phyloP scores from a whole-genome alignment of 371 early-diverging fungal species.

The Dichotomocladium elegans region DNA sequence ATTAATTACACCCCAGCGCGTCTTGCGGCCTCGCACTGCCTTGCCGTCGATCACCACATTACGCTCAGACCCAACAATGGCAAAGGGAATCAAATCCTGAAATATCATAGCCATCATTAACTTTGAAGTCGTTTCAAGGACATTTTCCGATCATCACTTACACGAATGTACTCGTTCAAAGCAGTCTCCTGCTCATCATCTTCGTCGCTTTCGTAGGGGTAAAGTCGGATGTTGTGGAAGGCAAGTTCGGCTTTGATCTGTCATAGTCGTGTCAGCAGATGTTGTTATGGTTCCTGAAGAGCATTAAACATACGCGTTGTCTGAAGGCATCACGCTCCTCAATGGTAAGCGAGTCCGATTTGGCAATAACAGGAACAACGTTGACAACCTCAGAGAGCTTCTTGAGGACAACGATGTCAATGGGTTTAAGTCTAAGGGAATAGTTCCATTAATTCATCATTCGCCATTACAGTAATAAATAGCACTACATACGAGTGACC shows the following conservation, averaged over 20 bases:
- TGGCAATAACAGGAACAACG: conserved; percentile 80
- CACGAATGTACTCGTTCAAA: conserved; percentile 67
- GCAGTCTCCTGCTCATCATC: conserved; percentile 75
- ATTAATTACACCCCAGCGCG: conserved; percentile 65
- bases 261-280: no score
- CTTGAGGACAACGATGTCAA: conserved; percentile 67
- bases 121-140: neutral
- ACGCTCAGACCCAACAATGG: conserved; percentile 81
- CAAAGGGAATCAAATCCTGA: conserved; percentile 78
- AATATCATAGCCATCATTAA: neutral
- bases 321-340: conserved; percentile 72
- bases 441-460: neutral
- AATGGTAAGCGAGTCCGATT: conserved; percentile 75
- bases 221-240: conserved; percentile 83
- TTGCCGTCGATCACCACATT: conserved; percentile 79
- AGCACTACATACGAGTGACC: conserved; percentile 54
- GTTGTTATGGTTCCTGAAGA: no score
- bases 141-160: conserved; percentile 6
- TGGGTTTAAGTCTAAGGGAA: conserved; percentile 60
- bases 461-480: neutral
- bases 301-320: conserved; percentile 39
- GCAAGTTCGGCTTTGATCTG: conserved; percentile 84
- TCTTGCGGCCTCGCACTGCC: conserved; percentile 66
- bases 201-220: conserved; percentile 81
- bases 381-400: conserved; percentile 66